Base-by-base conservation (phyloP, 352 stramenopile species). In the Phytopythium oedochilum region DNA sequence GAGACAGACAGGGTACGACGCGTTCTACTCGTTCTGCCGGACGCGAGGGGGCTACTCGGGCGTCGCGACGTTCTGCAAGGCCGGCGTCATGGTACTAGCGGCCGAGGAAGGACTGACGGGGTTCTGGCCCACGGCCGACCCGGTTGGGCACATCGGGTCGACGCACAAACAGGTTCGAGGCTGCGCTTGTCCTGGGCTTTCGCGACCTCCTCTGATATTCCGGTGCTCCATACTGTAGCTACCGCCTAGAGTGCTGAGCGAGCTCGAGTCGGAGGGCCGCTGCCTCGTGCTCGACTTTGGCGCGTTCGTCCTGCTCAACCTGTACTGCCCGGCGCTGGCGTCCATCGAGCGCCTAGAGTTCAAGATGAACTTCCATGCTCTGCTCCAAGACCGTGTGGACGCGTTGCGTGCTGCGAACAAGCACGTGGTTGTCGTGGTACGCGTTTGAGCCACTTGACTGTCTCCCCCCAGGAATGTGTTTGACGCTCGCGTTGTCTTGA, bases 221-320 rank as follows among this genome's bases (percentile, higher is more conserved):
- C n/a, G n/a, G 14, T 43, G 6, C 6, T 43, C 4, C 15, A 4
- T 18, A 12, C 42, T 35, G 6, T 44, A 91, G 80, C 60, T 89
- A n/a, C 57, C 73, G 3, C 45, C 73, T 0, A 81, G 80, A 61
- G 20, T 81, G 15, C 55, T 90, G 62, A 78, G 58, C 11, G 68
- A 89, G 20, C 57, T 93, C 40, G 83, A 93, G 40, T 69, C 72
- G 20, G 89, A 96, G 66, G 89, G 89, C 5, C 78, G 89, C 2
- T 87, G 86, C 53, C 63, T 97, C 20, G 86, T 96, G 51, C 96
- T 88, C 6, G 85, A 96, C 56, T 88, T 96, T 58, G 57, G 75
- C 45, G 63, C 82, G n/a, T 97, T 96, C 63, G 77, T 96, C 32
- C 67, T 97, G 17, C 47, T 97, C 35, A 97, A 97, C 61, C 78